Conservation (phyloP, 495 filamentous ascomycete genomes). For the Lasiosphaeriaceae sp. region DNA sequence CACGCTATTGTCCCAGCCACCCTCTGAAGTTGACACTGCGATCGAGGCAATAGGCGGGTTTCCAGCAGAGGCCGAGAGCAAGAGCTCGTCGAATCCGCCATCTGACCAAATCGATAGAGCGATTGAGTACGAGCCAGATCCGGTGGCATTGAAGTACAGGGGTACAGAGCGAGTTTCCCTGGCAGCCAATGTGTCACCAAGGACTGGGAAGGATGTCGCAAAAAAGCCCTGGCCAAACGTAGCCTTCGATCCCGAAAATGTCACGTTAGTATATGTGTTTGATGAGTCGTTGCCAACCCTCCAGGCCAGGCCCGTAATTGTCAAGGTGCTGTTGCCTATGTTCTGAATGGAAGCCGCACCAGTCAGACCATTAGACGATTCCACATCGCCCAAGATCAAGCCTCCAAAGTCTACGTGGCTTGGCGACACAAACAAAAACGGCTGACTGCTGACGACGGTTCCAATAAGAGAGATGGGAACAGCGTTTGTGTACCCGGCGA, state of each 20-base stretch:
- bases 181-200: conserved; percentile 33
- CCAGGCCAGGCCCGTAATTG: conserved; percentile 34
- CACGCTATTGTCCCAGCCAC: conserved; percentile 41
- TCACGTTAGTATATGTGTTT: conserved; percentile 21
- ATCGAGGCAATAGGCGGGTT: conserved; percentile 39
- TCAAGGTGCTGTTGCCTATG: conserved; percentile 30
- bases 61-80: conserved; percentile 37
- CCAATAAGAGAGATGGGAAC: conserved; percentile 34
- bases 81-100: conserved; percentile 37
- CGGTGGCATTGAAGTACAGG: conserved; percentile 38
- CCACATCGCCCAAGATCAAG: conserved; percentile 29
- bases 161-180: conserved; percentile 27
- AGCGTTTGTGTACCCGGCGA: conserved; percentile 31
- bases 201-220: conserved; percentile 35
- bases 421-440: conserved; percentile 33
- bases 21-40: conserved; percentile 45
- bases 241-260: conserved; percentile 5
- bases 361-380: conserved; percentile 21
- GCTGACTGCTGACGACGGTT: conserved; percentile 24
- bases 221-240: conserved; percentile 31
- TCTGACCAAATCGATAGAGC: conserved; percentile 38
- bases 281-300: conserved; percentile 24
- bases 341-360: conserved; percentile 33
- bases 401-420: conserved; percentile 37
- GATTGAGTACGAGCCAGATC: conserved; percentile 37